A percentile compares a stretch with the other conserved stretches of the same genome.
phyloP scores from a whole-genome alignment of 331 rosid genomes.

The Phaseolus coccineus region DNA sequence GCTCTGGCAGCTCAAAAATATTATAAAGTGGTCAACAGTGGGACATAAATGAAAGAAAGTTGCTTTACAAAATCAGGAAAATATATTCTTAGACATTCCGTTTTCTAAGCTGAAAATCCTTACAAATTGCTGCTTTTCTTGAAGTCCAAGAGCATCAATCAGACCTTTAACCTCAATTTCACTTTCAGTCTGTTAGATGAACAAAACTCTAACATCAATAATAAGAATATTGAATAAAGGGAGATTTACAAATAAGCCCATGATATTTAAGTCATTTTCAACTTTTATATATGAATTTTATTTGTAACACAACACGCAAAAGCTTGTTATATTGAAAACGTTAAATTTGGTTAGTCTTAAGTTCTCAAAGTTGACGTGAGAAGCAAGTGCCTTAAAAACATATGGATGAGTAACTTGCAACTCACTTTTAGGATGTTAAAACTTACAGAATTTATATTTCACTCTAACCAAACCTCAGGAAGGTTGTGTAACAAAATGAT shows the following conservation, averaged over 20 bases:
- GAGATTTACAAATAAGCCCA: neutral
- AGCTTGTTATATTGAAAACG: slow-evolving; percentile 16
- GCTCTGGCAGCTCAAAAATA: slow-evolving; percentile 22
- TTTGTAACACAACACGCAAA: neutral
- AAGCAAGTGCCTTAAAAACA: slow-evolving; percentile 19
- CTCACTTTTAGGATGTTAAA: slow-evolving; percentile 14
- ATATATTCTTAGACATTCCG: slow-evolving; percentile 12
- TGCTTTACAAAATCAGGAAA: slow-evolving; percentile 23
- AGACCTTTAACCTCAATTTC: slow-evolving; percentile 76
- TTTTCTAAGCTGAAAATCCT: slow-evolving; percentile 40
- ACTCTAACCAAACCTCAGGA: neutral
- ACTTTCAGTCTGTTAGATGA: slow-evolving; percentile 68
- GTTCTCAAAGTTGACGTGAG: neutral
- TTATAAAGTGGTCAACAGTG: slow-evolving; percentile 17
- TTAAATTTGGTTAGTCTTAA: neutral
- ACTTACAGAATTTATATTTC: slow-evolving; percentile 2
- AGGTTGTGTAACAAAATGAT: neutral
- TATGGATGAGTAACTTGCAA: neutral
- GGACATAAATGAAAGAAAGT: slow-evolving; percentile 28
- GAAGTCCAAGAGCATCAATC: slow-evolving; percentile 80
- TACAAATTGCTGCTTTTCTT: slow-evolving; percentile 92
- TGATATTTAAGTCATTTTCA: slow-evolving; percentile 26
- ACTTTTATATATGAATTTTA: slow-evolving; percentile 2
- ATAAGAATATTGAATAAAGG: slow-evolving; percentile 23
- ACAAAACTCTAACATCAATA: slow-evolving; percentile 18